A percentile compares a stretch with the other conserved stretches of the same genome.
These are phyloP conservation scores for Trichoderma atrobrunneum DNA, from an alignment of 2,329 filamentous ascomycete genomes.

Conservation along the genomic window DNA sequence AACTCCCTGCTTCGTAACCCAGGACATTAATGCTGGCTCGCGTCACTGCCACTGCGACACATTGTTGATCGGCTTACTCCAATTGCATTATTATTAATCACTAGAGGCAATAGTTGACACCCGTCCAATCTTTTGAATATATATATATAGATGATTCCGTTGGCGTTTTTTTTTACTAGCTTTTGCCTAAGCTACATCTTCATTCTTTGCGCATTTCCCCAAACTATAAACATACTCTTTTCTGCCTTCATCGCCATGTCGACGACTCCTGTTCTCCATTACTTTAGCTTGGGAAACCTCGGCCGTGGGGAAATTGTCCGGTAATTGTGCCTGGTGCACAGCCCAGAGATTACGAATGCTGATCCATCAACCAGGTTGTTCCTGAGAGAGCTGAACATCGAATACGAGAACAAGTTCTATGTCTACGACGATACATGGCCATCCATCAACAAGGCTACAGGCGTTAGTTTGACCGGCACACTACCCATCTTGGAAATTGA, in stretches of 20 bases:
- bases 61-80: neutral
- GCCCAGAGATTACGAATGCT: neutral
- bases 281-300: constrained; percentile 3
- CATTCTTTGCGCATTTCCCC: neutral
- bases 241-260: neutral
- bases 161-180: neutral
- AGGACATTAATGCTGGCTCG: neutral
- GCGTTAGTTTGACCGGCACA: constrained; percentile 30
- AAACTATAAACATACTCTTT: neutral
- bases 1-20: neutral
- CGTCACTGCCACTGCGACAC: neutral
- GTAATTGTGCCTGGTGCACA: neutral
- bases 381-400: constrained; percentile 21
- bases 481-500: constrained; percentile 38
- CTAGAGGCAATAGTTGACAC: neutral
- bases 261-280: neutral
- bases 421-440: constrained; percentile 27
- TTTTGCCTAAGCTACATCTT: neutral
- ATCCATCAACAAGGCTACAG: constrained; percentile 27
- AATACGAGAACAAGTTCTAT: constrained; percentile 30
- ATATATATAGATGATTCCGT: neutral
- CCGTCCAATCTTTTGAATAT: neutral
- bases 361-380: neutral
- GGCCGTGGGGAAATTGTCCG: constrained; percentile 9
- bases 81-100: constrained; percentile 1